Evolutionary conservation across 1,284 basidiomycete species (phyloP), one percentile per base, ranked within the genome.

Genomic region (Gymnopus androsaceus): DNA sequence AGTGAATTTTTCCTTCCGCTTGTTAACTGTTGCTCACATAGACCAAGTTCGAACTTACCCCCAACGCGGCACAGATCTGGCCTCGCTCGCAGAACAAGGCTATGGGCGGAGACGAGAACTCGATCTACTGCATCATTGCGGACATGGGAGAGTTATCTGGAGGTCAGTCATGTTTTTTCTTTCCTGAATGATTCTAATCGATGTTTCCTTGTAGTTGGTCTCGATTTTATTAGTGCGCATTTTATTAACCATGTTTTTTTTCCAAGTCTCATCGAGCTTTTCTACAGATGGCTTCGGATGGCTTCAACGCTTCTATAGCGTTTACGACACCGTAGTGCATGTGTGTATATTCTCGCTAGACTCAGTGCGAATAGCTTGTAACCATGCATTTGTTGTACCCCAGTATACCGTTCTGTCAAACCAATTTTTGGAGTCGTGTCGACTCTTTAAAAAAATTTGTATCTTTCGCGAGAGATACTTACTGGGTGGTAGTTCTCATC

Each of bases 51-150:
- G 62, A 63, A 62, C 63, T 82, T 30, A 76, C 71, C 15, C 62
- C 76, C 15, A 78, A 83, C 61, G 81, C n/a, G n/a, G n/a, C 76
- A 6, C 81, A 83, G 64, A 77, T 81, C 60, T 83, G 78, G 78
- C 81, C 81, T 9, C 75, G 80, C 42, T 54, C 68, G 27, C 67
- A 78, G 51, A 81, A 83, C 67, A 52, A 60, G 1, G 58, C 54
- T 28, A 60, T 82, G 48, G 79, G 79, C 31, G 78, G 76, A 6
- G 63, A 64, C 21, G 56, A 64, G 5, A 64, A 64, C 58, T 61
- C 62, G 51, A 79, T 79, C 59, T 82, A 80, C 65, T 73, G 79
- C 48, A 61, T 83, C 55, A 67, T 77, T 34, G 62, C 66, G 17
- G 75, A 78, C 63, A 56, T 69, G 6, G 70, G 72, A 0, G 30